Base-by-base conservation (phyloP, 1,139 yeast genomes). In the Nematodospora anomalae region DNA sequence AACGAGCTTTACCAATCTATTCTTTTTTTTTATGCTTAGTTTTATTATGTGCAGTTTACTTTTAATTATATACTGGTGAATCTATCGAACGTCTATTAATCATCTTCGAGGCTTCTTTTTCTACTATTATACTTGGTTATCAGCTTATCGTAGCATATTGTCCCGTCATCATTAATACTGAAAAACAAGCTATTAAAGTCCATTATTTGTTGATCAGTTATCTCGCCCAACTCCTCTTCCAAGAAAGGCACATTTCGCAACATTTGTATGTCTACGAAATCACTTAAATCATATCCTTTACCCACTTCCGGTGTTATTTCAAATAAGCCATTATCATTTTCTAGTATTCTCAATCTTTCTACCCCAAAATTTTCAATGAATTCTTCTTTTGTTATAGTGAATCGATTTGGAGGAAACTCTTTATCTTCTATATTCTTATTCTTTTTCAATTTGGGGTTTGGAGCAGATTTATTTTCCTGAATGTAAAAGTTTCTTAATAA, bases 391-490 rank as follows among this genome's bases (percentile, higher is more conserved):
- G 49, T 38, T 28, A 51, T 46, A 2, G 37, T 34, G 30, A 53
- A 54, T 10, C 40, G 33, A 30, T 61, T 61, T 0, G 66, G 63
- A 0, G 94, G 92, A 42, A 83, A 83, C 18, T 72, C 78, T 33
- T 79, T 74, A 16, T 70, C 68, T 35, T 87, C 89, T 30, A 92
- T 69, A n/a, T 73, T 78, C 40, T 95, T 73, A 42, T 83, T 80
- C 60, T 83, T 83, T 57, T 89, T 89, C 18, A 75, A 64, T 49
- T 85, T 79, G 1, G 95, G 94, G 16, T 62, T 71, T 0, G 98
- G 98, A 1, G 97, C 96, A 35, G 80, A 74, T 28, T 76, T 81
- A 58, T 92, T 92, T 55, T 89, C 95, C 54, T 79, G 82, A 6
- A 88, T 76, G 57, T 92, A 92, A 60, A 92, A 92, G 52, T 79